A percentile compares a stretch with the other conserved stretches of the same genome.
These are phyloP conservation scores for Lepiota subincarnata DNA, from an alignment of 768 basidiomycete species.

Conservation along the genomic window DNA sequence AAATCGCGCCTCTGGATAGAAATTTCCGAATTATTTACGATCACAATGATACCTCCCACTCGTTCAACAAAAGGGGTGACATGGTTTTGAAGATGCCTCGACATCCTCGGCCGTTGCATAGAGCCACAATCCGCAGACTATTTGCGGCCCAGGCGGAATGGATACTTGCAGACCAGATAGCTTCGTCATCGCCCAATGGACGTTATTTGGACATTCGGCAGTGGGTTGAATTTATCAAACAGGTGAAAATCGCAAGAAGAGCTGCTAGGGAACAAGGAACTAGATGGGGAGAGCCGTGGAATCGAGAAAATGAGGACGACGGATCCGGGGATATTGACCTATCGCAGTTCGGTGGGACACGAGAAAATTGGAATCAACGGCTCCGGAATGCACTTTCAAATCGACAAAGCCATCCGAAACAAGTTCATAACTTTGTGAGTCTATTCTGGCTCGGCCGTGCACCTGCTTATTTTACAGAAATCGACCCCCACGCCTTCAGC, in stretches of 20 bases:
- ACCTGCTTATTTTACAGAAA: neutral
- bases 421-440: conserved; percentile 1
- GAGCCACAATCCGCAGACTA: conserved; percentile 43
- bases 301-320: conserved; percentile 15
- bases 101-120: conserved; percentile 43
- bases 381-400: conserved; percentile 17
- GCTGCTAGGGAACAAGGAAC: conserved; percentile 23
- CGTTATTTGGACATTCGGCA: conserved; percentile 36
- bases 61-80: conserved; percentile 12
- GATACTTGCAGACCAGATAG: conserved; percentile 49
- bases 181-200: conserved; percentile 16
- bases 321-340: conserved; percentile 18
- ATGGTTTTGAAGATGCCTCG: conserved; percentile 29
- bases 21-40: conserved; percentile 31
- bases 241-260: conserved; percentile 26
- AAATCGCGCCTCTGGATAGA: conserved; percentile 21
- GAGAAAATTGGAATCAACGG: conserved; percentile 25
- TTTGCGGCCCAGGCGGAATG: conserved; percentile 58
- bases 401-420: conserved; percentile 10
- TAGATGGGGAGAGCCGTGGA: conserved; percentile 30
- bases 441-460: too few relatives aligned
- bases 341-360: conserved; percentile 28
- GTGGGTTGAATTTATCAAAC: conserved; percentile 46
- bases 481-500: neutral
- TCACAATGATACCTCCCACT: neutral